Evolutionary conservation across 805 yeast genomes (phyloP).

Genomic region (Wickerhamiella shivajii): DNA sequence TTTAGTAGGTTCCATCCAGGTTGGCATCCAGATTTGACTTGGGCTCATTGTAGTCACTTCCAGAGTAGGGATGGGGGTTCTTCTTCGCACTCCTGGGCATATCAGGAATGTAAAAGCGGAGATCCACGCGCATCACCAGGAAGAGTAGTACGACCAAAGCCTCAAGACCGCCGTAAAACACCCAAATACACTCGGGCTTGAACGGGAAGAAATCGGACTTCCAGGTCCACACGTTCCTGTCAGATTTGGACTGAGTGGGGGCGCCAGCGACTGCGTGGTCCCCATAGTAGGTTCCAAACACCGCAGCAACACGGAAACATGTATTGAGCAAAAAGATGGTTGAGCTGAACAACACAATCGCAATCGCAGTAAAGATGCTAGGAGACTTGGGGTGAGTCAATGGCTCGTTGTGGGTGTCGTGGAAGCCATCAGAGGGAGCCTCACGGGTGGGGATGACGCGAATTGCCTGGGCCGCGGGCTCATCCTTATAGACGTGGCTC

Average conservation of each 20-base stretch:
- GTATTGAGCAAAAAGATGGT: conserved; percentile 18
- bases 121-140: conserved; percentile 51
- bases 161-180: conserved; percentile 58
- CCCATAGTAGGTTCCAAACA: conserved; percentile 16
- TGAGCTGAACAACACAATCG: conserved; percentile 17
- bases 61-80: conserved; percentile 10
- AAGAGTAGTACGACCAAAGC: conserved; percentile 40
- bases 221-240: conserved; percentile 8
- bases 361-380: conserved; percentile 30
- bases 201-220: conserved; percentile 30
- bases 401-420: conserved; percentile 37
- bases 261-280: conserved; percentile 13
- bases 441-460: conserved; percentile 48
- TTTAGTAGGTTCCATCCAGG: too few species aligned
- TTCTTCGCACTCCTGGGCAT: conserved; percentile 9
- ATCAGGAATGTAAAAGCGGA: conserved; percentile 72
- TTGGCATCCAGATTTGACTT: too few species aligned
- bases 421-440: conserved; percentile 28
- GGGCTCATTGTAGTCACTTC: conserved; percentile 12
- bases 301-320: conserved; percentile 24
- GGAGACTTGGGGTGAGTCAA: conserved; percentile 24
- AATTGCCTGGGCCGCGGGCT: conserved; percentile 32
- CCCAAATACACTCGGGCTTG: conserved; percentile 46
- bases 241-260: background rate
- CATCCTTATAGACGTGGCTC: conserved; percentile 27